These are phyloP conservation scores for Leishmania lainsoni DNA, from an alignment of 208 protist genomes.

Conservation along the genomic window DNA sequence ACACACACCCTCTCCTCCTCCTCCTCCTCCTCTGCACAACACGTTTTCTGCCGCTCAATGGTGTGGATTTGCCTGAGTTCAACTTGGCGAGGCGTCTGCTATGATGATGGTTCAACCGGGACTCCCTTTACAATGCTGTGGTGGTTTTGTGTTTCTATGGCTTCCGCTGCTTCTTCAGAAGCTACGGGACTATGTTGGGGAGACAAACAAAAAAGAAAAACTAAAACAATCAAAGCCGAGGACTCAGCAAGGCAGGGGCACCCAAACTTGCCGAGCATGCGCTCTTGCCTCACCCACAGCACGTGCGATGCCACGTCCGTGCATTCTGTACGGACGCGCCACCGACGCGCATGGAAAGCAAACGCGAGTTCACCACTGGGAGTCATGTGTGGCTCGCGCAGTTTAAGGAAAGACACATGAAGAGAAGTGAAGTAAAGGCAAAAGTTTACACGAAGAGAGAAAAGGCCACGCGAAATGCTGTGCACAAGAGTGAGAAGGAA, in stretches of 20 bases:
- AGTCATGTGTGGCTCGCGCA: background rate
- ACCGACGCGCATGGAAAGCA: background rate
- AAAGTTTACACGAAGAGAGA: background rate
- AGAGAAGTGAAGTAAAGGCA: background rate
- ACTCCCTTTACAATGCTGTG: too few species aligned
- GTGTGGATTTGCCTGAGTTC: background rate
- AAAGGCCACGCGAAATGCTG: background rate
- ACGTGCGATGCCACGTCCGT: background rate
- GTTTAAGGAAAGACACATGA: background rate
- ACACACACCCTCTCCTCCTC: too few species aligned
- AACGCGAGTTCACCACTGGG: background rate
- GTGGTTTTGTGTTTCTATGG: background rate
- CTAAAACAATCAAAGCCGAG: background rate
- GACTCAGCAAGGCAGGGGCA: slow-evolving; percentile 1
- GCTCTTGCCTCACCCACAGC: background rate
- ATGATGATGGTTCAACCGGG: background rate
- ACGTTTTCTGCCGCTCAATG: background rate
- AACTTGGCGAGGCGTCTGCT: background rate
- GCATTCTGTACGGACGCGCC: background rate
- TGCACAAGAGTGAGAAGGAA: background rate
- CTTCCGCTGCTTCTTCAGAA: background rate
- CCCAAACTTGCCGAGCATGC: background rate
- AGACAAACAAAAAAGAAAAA: background rate
- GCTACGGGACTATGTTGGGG: background rate
- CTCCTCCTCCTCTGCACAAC: background rate